Evolutionary conservation across 306 rosid genomes (phyloP), one percentile per base, ranked within the genome.

Genomic region (Astragalus membranaceus): DNA sequence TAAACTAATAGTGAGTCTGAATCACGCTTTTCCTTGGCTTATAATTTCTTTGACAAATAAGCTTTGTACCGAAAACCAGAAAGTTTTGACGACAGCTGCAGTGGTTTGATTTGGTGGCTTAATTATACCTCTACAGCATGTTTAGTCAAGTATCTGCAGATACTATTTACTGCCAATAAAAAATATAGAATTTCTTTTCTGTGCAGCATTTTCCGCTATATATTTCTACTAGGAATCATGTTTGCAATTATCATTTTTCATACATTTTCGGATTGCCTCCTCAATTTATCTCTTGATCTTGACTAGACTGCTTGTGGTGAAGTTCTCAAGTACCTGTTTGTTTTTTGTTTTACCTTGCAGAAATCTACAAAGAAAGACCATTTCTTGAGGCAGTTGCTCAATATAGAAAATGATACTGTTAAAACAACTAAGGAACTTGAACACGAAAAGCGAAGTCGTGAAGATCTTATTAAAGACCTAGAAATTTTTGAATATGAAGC

Each of bases 381-480:
- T 75, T 91, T 84, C 80, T 81, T 91, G 80, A 91, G 99, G 99
- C 95, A 95, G 79, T 74, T 95, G 80, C 76, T 75, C 83, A 85
- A 82, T 73, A 86, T 89, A 73, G 95, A 91, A 70, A 91, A 88
- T 6, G 97, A 95, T 76, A 52, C 86, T 48, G 81, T 75, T 15
- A 87, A 91, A 84, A 78, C 78, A 29, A 77, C 83, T 1, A 84
- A 85, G 63, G 97, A 91, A 12, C 97, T 87, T 80, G 96, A 83
- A 52, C 87, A 74, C 17, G 99, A 95, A 80, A 78, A 66, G 78
- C 79, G 43, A 83, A 82, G 62, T 60, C 95, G 97, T 7, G 83
- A 84, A 77, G 88, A 81, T 43, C 86, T 89, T 67, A 73, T 95
- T 79, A 69, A 86, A 78, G 91, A 95, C 76, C 79, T 91, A 51